These are phyloP conservation scores for Phytophthora fragariaefolia DNA, from an alignment of 352 stramenopile species.

Conservation along the genomic window DNA sequence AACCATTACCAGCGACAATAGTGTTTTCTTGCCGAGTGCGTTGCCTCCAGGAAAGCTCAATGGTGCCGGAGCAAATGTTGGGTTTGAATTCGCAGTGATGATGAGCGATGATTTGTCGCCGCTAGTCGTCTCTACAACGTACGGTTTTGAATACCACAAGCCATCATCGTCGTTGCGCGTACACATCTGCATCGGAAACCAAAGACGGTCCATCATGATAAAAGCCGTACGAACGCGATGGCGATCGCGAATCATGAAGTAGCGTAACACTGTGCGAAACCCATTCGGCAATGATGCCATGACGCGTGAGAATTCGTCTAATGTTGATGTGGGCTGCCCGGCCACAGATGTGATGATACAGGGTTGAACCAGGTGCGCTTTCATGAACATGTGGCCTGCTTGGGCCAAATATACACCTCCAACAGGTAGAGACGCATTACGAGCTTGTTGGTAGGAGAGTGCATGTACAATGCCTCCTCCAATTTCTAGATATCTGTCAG, in stretches of 20 bases:
- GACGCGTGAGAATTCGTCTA: constrained; percentile 85
- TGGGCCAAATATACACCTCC: constrained; percentile 87
- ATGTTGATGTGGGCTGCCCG: constrained; percentile 75
- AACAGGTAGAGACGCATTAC: constrained; percentile 80
- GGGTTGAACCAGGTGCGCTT: constrained; percentile 82
- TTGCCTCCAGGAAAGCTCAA: constrained; percentile 77
- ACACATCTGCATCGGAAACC: constrained; percentile 89
- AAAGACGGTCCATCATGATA: constrained; percentile 90
- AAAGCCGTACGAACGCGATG: constrained; percentile 87
- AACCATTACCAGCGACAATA: constrained; percentile 90
- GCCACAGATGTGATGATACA: constrained; percentile 90
- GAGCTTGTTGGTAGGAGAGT: constrained; percentile 89
- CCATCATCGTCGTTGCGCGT: constrained; percentile 77
- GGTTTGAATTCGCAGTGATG: constrained; percentile 45
- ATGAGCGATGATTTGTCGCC: constrained; percentile 32
- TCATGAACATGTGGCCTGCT: constrained; percentile 92
- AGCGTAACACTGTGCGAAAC: constrained; percentile 83
- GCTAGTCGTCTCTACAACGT: constrained; percentile 12
- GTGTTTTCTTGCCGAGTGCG: constrained; percentile 69
- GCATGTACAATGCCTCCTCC: constrained; percentile 88
- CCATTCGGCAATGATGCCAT: constrained; percentile 79
- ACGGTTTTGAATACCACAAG: constrained; percentile 66
- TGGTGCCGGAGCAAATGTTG: constrained; percentile 60
- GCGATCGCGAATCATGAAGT: constrained; percentile 88
- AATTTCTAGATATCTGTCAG: constrained; percentile 84